Conservation (phyloP, 257 asterid genomes). For the Plectranthus barbatus region DNA sequence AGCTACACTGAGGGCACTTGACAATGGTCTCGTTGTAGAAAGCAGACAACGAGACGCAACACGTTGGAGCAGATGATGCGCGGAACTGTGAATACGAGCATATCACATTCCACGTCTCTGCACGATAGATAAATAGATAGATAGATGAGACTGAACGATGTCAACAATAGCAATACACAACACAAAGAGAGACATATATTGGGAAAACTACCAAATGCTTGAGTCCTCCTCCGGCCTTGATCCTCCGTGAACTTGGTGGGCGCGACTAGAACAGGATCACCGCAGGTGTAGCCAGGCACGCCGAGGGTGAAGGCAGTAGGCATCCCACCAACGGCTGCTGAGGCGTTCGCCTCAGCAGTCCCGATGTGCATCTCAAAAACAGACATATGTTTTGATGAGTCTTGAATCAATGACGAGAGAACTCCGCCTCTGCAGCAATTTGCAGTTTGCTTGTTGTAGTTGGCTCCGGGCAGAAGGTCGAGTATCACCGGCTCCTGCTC, state of each 20-base stretch:
- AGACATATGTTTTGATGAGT: constrained; percentile 26
- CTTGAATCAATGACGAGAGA: constrained; percentile 55
- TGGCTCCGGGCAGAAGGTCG: constrained; percentile 66
- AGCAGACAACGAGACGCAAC: constrained; percentile 79
- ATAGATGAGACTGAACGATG: too few species aligned
- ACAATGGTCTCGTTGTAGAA: constrained; percentile 53
- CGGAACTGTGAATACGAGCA: constrained; percentile 66
- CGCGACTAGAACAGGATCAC: constrained; percentile 38
- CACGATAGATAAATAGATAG: neutral
- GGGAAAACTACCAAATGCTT: constrained; percentile 38
- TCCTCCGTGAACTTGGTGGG: constrained; percentile 47
- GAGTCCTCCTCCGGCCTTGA: constrained; percentile 60
- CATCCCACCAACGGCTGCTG: neutral
- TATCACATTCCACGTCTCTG: constrained; percentile 68
- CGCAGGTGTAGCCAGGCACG: constrained; percentile 69
- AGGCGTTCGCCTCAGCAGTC: neutral
- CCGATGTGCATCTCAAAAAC: constrained; percentile 52
- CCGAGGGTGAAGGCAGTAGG: constrained; percentile 55
- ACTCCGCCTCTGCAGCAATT: constrained; percentile 78
- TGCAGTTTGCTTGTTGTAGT: constrained; percentile 35
- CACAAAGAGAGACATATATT: neutral
- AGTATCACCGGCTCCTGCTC: constrained; percentile 50
- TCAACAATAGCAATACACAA: neutral
- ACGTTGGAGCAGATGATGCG: constrained; percentile 54
- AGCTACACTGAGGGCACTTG: constrained; percentile 63